Evolutionary conservation across 2,329 filamentous ascomycete genomes (phyloP).

Genomic region (Aspergillus luchuensis): DNA sequence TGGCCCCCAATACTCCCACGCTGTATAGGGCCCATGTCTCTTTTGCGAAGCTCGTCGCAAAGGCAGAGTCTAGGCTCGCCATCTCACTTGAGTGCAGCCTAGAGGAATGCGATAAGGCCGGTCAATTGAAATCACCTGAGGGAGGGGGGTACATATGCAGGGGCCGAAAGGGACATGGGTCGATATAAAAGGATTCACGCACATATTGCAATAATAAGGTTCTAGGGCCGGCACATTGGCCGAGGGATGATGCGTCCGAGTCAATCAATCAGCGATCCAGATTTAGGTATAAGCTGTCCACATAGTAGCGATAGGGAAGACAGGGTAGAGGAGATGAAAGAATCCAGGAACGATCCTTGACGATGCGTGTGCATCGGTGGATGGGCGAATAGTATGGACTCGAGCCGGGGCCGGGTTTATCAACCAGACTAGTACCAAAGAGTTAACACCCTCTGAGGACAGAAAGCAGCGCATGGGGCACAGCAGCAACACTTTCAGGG

Average conservation of each 20-base stretch:
- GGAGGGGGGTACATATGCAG: slow-evolving; percentile 2
- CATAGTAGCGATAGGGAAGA: neutral
- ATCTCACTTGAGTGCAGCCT: slow-evolving; percentile 29
- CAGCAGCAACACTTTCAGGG: neutral
- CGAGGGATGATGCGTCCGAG: neutral
- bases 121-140: slow-evolving; percentile 14
- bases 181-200: neutral
- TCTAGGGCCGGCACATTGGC: slow-evolving; percentile 1
- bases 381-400: neutral
- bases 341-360: neutral
- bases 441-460: neutral
- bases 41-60: slow-evolving; percentile 31
- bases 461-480: neutral
- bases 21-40: slow-evolving; percentile 47
- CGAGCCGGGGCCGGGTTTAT: neutral
- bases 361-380: neutral
- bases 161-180: slow-evolving; percentile 4
- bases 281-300: neutral
- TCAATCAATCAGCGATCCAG: neutral
- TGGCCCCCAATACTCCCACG: slow-evolving; percentile 40
- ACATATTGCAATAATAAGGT: slow-evolving; percentile 2
- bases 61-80: slow-evolving; percentile 33
- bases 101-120: slow-evolving; percentile 10
- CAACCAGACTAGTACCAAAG: neutral
- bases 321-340: neutral